A percentile compares a stretch with the other conserved stretches of the same genome.
These are phyloP conservation scores for Paxillus ammoniavirescens DNA, from an alignment of 768 basidiomycete species.

Conservation along the genomic window DNA sequence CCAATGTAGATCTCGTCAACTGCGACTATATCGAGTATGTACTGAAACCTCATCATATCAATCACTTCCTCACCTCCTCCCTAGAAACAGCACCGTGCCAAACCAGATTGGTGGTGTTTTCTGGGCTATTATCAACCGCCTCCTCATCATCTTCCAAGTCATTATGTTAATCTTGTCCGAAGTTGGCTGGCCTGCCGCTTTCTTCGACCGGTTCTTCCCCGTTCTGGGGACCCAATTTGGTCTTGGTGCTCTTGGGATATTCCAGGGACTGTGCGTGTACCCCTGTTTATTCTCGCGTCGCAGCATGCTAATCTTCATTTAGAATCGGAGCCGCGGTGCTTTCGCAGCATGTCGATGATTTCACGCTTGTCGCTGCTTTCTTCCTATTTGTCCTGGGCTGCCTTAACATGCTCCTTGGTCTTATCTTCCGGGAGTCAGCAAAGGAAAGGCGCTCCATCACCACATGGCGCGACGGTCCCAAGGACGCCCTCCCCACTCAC, in stretches of 20 bases:
- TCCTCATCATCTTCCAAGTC: constrained; percentile 85
- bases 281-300: background rate
- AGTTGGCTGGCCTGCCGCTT: constrained; percentile 71
- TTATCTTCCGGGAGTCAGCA: constrained; percentile 65
- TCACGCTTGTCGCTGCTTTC: constrained; percentile 89
- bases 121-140: constrained; percentile 86
- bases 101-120: constrained; percentile 89
- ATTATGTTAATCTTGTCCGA: constrained; percentile 81
- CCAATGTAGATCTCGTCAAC: constrained; percentile 38
- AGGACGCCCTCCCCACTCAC: constrained; percentile 51
- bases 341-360: constrained; percentile 79
- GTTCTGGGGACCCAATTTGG: constrained; percentile 84
- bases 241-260: constrained; percentile 81
- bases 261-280: constrained; percentile 74
- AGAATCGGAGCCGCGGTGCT: constrained; percentile 72
- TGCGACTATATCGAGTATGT: constrained; percentile 80
- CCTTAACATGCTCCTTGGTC: constrained; percentile 76
- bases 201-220: constrained; percentile 86
- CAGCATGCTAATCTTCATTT: constrained; percentile 9
- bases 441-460: constrained; percentile 62
- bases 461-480: constrained; percentile 56
- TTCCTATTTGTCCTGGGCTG: constrained; percentile 92
- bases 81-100: constrained; percentile 75
- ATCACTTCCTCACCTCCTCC: constrained; percentile 19
- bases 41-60: background rate